phyloP scores from a whole-genome alignment of 805 yeast species.

The Saccharomycopsis oosterbeekiorum region DNA sequence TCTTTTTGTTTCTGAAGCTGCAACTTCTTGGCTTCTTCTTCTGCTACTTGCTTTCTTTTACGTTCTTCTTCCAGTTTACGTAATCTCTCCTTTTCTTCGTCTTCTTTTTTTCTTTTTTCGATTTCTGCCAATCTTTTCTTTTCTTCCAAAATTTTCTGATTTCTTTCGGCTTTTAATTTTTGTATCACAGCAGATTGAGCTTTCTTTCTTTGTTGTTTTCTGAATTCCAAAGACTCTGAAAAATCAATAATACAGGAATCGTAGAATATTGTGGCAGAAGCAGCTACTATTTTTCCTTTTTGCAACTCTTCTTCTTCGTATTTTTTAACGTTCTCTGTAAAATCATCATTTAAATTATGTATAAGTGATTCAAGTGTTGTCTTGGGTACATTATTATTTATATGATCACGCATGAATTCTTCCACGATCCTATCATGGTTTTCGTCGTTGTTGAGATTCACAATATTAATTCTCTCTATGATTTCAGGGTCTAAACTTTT shows the following conservation, averaged over 20 bases:
- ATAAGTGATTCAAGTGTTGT: not conserved
- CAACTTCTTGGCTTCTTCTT: slow-evolving; percentile 18
- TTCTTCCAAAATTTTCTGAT: slow-evolving; percentile 13
- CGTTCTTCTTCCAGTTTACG: slow-evolving; percentile 19
- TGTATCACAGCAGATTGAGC: slow-evolving; percentile 13
- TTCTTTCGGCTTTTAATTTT: slow-evolving; percentile 2
- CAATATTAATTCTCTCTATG: not conserved
- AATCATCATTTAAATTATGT: not conserved
- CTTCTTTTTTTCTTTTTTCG: not conserved
- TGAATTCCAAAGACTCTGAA: not conserved
- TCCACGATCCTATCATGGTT: not conserved
- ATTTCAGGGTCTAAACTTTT: not conserved
- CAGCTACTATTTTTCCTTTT: not conserved
- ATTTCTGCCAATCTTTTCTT: slow-evolving; percentile 1
- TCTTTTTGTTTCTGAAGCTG: slow-evolving; percentile 18
- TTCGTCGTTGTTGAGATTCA: not conserved
- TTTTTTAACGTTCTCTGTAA: not conserved
- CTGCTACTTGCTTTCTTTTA: slow-evolving; percentile 16
- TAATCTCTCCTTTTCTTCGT: slow-evolving; percentile 4
- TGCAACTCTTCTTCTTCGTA: not conserved
- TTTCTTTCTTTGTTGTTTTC: slow-evolving; percentile 13
- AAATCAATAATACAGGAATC: not conserved
- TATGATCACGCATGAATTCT: not conserved
- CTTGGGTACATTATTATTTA: not conserved
- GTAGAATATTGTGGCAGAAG: not conserved